Evolutionary conservation across 2,329 filamentous ascomycete genomes (phyloP).

Genomic region (Botrytis galanthina): DNA sequence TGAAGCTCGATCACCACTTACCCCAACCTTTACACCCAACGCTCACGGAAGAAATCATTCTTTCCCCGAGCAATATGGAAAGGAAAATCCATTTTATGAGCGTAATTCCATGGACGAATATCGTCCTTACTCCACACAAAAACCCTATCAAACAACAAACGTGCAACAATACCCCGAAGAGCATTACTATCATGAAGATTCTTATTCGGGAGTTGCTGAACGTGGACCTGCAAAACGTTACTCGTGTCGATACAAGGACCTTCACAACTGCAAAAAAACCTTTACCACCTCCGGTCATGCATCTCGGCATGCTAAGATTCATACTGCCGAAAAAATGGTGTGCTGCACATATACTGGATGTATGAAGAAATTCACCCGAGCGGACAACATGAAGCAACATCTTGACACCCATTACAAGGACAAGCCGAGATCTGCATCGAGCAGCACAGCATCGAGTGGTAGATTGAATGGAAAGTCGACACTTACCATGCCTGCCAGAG

Average conservation of each 20-base stretch:
- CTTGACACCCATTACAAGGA: slow-evolving; percentile 72
- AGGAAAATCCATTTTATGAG: background rate
- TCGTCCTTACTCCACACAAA: background rate
- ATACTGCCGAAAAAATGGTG: slow-evolving; percentile 77
- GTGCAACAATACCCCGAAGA: slow-evolving; percentile 25
- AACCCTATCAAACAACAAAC: background rate
- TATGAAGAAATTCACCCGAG: slow-evolving; percentile 76
- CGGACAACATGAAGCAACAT: slow-evolving; percentile 87
- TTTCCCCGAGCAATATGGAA: slow-evolving; percentile 24
- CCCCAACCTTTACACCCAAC: slow-evolving; percentile 46
- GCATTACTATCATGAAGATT: slow-evolving; percentile 25
- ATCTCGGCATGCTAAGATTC: slow-evolving; percentile 81
- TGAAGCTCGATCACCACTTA: slow-evolving; percentile 55
- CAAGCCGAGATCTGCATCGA: slow-evolving; percentile 15
- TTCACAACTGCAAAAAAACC: slow-evolving; percentile 70
- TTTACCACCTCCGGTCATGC: slow-evolving; percentile 84
- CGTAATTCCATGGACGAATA: background rate
- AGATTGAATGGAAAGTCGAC: slow-evolving; percentile 7
- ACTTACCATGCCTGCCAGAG: slow-evolving; percentile 6
- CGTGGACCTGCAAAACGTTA: slow-evolving; percentile 56
- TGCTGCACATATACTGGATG: slow-evolving; percentile 66
- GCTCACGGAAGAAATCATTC: slow-evolving; percentile 42
- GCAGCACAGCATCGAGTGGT: background rate
- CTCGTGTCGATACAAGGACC: slow-evolving; percentile 70
- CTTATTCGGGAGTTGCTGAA: slow-evolving; percentile 22